These are phyloP conservation scores for Psidium guajava DNA, from an alignment of 345 rosid species.

Conservation along the genomic window DNA sequence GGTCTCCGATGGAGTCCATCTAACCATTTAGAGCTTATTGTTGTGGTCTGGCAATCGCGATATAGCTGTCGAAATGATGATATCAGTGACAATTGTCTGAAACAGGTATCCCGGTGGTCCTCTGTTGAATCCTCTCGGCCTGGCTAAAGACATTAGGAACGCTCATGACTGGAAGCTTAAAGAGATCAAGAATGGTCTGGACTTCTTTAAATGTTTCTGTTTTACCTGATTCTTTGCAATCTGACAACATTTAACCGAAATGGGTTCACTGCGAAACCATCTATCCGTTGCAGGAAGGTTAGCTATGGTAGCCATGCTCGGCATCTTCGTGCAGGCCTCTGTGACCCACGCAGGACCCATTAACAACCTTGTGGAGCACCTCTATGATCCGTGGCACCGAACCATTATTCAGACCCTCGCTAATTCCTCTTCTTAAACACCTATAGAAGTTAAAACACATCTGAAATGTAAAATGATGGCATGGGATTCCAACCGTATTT, in stretches of 20 bases:
- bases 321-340: constrained; percentile 78
- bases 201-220: not conserved
- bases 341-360: constrained; percentile 89
- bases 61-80: not conserved
- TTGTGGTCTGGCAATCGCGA: not conserved
- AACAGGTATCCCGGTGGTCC: constrained; percentile 95
- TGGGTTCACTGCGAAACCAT: not conserved
- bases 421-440: constrained; percentile 8
- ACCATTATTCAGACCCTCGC: constrained; percentile 76
- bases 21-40: not conserved
- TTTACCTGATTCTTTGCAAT: not conserved
- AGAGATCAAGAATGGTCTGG: constrained; percentile 80
- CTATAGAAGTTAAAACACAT: not conserved
- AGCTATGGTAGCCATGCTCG: constrained; percentile 92
- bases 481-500: not conserved
- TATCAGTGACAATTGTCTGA: not conserved
- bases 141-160: constrained; percentile 65
- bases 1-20: not conserved
- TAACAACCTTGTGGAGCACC: constrained; percentile 77
- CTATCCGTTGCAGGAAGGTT: constrained; percentile 45
- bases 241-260: not conserved
- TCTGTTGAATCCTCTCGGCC: constrained; percentile 75
- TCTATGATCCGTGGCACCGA: constrained; percentile 85
- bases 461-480: not conserved
- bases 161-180: constrained; percentile 78